Percentiles rank a stretch among this genome's conserved stretches.
phyloP scores from a whole-genome alignment of 2,329 filamentous ascomycete species.

The Chrysoporthe cubensis region DNA sequence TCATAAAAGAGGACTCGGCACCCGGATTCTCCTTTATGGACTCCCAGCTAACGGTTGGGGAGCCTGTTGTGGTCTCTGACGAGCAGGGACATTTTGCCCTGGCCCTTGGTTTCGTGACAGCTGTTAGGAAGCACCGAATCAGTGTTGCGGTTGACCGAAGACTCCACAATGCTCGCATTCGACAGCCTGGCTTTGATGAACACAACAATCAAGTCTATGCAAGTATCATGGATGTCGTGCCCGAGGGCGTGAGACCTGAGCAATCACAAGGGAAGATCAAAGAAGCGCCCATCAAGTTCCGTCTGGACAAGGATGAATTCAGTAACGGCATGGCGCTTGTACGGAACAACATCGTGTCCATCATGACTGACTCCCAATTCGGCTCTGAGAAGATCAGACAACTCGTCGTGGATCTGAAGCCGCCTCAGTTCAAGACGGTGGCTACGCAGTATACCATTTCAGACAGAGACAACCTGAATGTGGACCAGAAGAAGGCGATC shows the following conservation, averaged over 20 bases:
- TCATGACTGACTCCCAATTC: constrained; percentile 81
- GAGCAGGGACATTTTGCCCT: constrained; percentile 94
- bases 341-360: constrained; percentile 88
- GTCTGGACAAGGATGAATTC: constrained; percentile 97
- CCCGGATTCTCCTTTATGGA: constrained; percentile 83
- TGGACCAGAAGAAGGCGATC: constrained; percentile 85
- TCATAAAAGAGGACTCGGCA: constrained; percentile 69
- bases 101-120: constrained; percentile 86
- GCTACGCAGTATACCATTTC: constrained; percentile 67
- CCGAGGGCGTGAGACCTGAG: constrained; percentile 56
- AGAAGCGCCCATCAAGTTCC: constrained; percentile 68
- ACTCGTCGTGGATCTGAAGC: constrained; percentile 76
- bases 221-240: constrained; percentile 85
- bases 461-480: constrained; percentile 72
- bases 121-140: constrained; percentile 74
- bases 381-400: constrained; percentile 74
- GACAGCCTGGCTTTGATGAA: constrained; percentile 75
- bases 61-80: constrained; percentile 95
- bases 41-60: constrained; percentile 83
- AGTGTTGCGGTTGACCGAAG: constrained; percentile 89
- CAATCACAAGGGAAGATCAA: constrained; percentile 57
- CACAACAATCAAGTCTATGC: constrained; percentile 81
- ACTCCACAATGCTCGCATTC: constrained; percentile 82
- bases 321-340: constrained; percentile 96
- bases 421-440: constrained; percentile 72